Conservation (phyloP, 257 asterid species). For the Scutellaria minor region DNA sequence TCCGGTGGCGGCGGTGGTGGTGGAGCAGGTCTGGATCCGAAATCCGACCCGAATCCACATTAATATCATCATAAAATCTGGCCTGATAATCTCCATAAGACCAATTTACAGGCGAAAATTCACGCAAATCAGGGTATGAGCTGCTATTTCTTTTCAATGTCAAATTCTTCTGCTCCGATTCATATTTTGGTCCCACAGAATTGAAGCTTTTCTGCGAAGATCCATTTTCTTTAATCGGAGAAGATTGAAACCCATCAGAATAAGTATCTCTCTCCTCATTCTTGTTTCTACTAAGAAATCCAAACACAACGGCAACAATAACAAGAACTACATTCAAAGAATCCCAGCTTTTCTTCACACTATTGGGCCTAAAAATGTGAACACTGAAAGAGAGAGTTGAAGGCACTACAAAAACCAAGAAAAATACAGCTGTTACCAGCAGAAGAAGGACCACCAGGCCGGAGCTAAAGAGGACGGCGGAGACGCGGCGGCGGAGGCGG, state of each 20-base stretch:
- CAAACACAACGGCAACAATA: slow-evolving; percentile 75
- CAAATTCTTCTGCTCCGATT: slow-evolving; percentile 39
- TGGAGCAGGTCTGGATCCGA: slow-evolving; percentile 47
- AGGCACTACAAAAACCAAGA: slow-evolving; percentile 66
- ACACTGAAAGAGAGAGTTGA: slow-evolving; percentile 53
- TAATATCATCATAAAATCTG: slow-evolving; percentile 62
- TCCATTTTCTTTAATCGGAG: slow-evolving; percentile 40
- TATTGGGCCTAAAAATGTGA: slow-evolving; percentile 67
- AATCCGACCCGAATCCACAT: slow-evolving; percentile 43
- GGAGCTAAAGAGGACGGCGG: slow-evolving; percentile 67
- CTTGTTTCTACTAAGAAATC: slow-evolving; percentile 70
- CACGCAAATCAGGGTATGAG: slow-evolving; percentile 87
- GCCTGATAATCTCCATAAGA: slow-evolving; percentile 46
- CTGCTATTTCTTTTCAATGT: slow-evolving; percentile 58
- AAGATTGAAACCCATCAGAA: slow-evolving; percentile 47
- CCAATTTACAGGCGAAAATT: slow-evolving; percentile 49
- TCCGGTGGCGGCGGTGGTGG: slow-evolving; percentile 74
- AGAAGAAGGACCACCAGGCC: slow-evolving; percentile 62
- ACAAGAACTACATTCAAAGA: slow-evolving; percentile 71
- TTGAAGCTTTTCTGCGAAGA: slow-evolving; percentile 27
- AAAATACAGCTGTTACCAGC: slow-evolving; percentile 57
- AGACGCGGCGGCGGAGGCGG: slow-evolving; percentile 55
- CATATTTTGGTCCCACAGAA: slow-evolving; percentile 25
- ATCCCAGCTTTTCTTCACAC: slow-evolving; percentile 88
- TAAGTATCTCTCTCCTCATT: slow-evolving; percentile 50